These are phyloP conservation scores for Collybia mongolica DNA, from an alignment of 768 basidiomycete genomes.

Conservation along the genomic window DNA sequence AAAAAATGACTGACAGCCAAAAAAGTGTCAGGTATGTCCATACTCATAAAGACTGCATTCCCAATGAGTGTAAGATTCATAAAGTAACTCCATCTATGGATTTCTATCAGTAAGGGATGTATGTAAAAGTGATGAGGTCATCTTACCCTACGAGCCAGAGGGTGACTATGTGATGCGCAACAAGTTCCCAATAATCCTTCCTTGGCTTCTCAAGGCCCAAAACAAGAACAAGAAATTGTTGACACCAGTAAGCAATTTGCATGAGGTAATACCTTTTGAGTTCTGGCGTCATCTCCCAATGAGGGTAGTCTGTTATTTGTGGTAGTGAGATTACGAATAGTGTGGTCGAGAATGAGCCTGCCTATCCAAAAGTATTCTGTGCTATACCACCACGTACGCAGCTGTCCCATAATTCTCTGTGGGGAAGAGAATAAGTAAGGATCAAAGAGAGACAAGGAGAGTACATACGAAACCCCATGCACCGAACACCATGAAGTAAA, in stretches of 20 bases:
- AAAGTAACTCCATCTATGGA: conserved; percentile 76
- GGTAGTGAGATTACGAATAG: not conserved
- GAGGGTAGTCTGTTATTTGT: conserved; percentile 67
- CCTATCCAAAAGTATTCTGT: conserved; percentile 87
- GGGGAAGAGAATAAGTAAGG: conserved; percentile 5
- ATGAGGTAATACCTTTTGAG: conserved; percentile 93
- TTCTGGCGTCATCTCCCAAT: conserved; percentile 82
- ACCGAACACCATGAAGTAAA: conserved; percentile 76
- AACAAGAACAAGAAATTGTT: conserved; percentile 85
- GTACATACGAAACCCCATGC: conserved; percentile 75
- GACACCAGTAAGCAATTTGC: conserved; percentile 92
- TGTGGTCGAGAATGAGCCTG: conserved; percentile 21
- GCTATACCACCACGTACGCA: conserved; percentile 85
- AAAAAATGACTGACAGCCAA: conserved; percentile 60
- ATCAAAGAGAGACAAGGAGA: not conserved
- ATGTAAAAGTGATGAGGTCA: not conserved
- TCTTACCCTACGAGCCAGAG: conserved; percentile 89
- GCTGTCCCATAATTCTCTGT: conserved; percentile 78
- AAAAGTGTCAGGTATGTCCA: conserved; percentile 93
- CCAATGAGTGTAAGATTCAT: conserved; percentile 85
- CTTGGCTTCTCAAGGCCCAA: conserved; percentile 92
- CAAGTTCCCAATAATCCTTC: conserved; percentile 85
- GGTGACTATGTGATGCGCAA: conserved; percentile 90
- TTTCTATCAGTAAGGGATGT: conserved; percentile 2
- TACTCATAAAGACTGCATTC: conserved; percentile 89